A percentile compares a stretch with the other conserved stretches of the same genome.
phyloP scores from a whole-genome alignment of 352 stramenopile species.

The Pythium volutum region DNA sequence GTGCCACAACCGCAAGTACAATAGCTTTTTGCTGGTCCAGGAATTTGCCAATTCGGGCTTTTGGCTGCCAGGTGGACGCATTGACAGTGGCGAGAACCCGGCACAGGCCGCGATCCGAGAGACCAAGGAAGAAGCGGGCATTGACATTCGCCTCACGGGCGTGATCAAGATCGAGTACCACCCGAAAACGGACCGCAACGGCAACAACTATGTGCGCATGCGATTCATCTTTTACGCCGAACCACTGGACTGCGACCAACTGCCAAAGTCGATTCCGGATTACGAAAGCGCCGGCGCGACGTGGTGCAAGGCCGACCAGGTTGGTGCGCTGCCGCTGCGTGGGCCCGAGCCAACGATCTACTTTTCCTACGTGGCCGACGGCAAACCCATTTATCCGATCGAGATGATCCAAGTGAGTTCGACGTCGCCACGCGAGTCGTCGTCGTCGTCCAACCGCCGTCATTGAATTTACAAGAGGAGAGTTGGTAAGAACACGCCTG shows the following conservation, averaged over 20 bases:
- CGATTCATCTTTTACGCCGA: slow-evolving; percentile 85
- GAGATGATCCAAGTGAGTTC: slow-evolving; percentile 70
- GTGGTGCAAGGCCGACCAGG: slow-evolving; percentile 74
- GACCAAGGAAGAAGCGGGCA: slow-evolving; percentile 84
- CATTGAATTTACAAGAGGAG: neutral
- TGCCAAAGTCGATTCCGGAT: slow-evolving; percentile 85
- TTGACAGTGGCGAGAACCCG: slow-evolving; percentile 79
- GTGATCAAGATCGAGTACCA: slow-evolving; percentile 86
- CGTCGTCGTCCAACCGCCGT: slow-evolving; percentile 6
- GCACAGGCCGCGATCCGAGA: slow-evolving; percentile 74
- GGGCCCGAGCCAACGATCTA: slow-evolving; percentile 72
- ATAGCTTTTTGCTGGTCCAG: slow-evolving; percentile 82
- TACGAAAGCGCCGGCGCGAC: slow-evolving; percentile 82
- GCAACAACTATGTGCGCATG: slow-evolving; percentile 79
- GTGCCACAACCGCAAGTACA: slow-evolving; percentile 79
- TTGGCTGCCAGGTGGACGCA: slow-evolving; percentile 74
- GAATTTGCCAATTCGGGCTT: slow-evolving; percentile 86
- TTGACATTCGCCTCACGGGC: slow-evolving; percentile 76
- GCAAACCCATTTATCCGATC: slow-evolving; percentile 73
- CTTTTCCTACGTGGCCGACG: slow-evolving; percentile 66
- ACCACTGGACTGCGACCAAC: slow-evolving; percentile 69
- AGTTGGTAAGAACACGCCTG: neutral
- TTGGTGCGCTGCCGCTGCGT: slow-evolving; percentile 59
- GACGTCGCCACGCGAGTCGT: slow-evolving; percentile 19
- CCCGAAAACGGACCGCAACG: slow-evolving; percentile 68